Base-by-base conservation (phyloP, 345 rosid genomes). In the Ceriops zippeliana region DNA sequence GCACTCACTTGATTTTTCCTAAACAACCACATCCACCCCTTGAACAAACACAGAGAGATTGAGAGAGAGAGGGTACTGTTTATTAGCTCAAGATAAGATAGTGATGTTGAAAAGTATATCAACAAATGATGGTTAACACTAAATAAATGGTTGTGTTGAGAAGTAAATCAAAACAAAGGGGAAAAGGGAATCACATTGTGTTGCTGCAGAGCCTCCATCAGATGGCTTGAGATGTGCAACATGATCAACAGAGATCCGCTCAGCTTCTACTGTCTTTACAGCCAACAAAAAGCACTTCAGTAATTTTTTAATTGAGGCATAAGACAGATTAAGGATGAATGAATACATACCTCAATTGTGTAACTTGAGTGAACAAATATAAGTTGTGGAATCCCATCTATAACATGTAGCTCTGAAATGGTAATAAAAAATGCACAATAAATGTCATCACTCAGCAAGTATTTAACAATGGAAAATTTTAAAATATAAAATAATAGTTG, bases 171-270 rank as follows among this genome's bases (percentile, higher is more conserved):
- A 54, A 54, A 54, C 11, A 13, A 53, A n/a, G 65, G 34, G 46
- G 57, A 26, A 51, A 30, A 28, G 67, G 65, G 34, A 72, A 79
- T 83, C 49, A 86, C 99, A 79, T 61, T 95, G 99, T 20, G 99
- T 95, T 70, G 98, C 99, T 8, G 99, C 98, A 24, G 98, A 90
- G 65, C 99, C 93, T 66, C 99, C 99, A 74, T 91, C 93, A 69
- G 98, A 91, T 42, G 98, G 97, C 78, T 93, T 93, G 38, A 93
- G 96, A 83, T 93, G 98, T 58, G 98, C 98, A 73, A 93, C 97
- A 80, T 93, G 98, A 79, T 93, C 97, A 5, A 90, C 96, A n/a
- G 98, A 93, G 59, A 93, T 93, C 73, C 98, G 59, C 80, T 88
- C 96, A 11, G 97, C 98, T 80, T 92, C 98, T 22, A 95, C 99